Evolutionary conservation across 805 yeast species (phyloP).

Genomic region (Candida succiphila): DNA sequence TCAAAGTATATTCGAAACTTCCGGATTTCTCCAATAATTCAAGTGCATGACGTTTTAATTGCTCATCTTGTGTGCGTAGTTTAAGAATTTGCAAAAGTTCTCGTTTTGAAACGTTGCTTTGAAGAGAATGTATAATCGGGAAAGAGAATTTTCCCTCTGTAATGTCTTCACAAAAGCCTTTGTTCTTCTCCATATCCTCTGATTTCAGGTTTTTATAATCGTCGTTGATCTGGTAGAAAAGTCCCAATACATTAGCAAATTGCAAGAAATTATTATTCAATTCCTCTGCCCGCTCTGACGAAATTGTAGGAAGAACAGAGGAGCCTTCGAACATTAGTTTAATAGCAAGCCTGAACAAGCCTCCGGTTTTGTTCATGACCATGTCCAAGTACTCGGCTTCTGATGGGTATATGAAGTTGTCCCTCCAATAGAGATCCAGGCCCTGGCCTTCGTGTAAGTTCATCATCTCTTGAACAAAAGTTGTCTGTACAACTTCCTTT

Average conservation of each 20-base stretch:
- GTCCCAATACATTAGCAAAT: constrained; percentile 68
- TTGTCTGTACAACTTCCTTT: constrained; percentile 22
- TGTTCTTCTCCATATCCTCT: constrained; percentile 39
- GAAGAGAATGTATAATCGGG: constrained; percentile 66
- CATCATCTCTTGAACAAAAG: constrained; percentile 64
- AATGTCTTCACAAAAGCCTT: constrained; percentile 80
- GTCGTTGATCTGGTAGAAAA: constrained; percentile 77
- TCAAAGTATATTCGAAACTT: constrained; percentile 29
- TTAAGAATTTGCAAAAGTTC: constrained; percentile 41
- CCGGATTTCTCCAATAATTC: constrained; percentile 30
- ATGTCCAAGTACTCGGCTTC: constrained; percentile 60
- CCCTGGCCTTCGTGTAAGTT: constrained; percentile 89
- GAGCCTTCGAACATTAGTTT: constrained; percentile 38
- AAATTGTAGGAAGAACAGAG: neutral
- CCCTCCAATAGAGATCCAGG: constrained; percentile 83
- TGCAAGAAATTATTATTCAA: constrained; percentile 3
- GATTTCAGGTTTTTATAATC: constrained; percentile 67
- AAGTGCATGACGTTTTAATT: constrained; percentile 41
- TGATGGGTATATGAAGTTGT: constrained; percentile 44
- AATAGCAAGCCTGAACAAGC: constrained; percentile 69
- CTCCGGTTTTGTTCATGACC: constrained; percentile 89
- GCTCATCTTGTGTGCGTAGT: constrained; percentile 38
- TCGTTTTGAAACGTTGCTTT: constrained; percentile 23
- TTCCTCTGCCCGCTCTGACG: neutral
- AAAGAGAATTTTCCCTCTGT: constrained; percentile 86